Evolutionary conservation across 2,329 filamentous ascomycete species (phyloP).

Genomic region (Fusarium veterinarium): DNA sequence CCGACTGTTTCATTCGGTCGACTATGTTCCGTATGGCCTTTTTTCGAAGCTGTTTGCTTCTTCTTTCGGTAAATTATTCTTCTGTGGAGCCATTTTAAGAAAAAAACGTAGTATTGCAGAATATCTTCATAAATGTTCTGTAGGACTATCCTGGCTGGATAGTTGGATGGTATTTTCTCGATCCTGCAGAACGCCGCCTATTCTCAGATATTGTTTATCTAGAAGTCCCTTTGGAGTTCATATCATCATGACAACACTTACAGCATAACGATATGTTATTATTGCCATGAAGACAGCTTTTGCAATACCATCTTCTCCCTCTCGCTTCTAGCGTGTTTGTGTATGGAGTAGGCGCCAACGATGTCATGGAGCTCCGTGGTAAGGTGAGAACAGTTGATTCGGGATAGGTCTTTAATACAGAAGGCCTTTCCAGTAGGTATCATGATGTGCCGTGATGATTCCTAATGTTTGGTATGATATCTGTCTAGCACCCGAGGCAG

Average conservation of each 20-base stretch:
- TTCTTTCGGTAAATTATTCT: accelerated
- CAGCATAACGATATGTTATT: not conserved
- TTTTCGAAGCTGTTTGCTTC: accelerated
- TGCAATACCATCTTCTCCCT: accelerated
- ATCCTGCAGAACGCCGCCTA: accelerated
- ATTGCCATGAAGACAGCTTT: not conserved
- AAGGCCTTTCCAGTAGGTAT: accelerated
- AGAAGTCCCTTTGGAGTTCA: not conserved
- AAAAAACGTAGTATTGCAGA: accelerated
- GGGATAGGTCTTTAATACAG: not conserved
- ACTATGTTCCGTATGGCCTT: not conserved
- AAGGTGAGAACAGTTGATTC: not conserved
- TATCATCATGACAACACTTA: accelerated
- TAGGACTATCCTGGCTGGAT: accelerated
- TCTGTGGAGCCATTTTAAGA: accelerated
- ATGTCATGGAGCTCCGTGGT: accelerated
- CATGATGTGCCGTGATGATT: accelerated
- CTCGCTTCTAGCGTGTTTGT: no score
- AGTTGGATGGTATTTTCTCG: not conserved
- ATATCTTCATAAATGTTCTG: accelerated
- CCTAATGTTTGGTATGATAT: accelerated
- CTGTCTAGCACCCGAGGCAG: accelerated
- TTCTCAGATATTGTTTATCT: not conserved
- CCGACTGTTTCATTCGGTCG: not conserved
- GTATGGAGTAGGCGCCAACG: no score